phyloP scores from a whole-genome alignment of 352 stramenopile genomes.

The Albugo candida region DNA sequence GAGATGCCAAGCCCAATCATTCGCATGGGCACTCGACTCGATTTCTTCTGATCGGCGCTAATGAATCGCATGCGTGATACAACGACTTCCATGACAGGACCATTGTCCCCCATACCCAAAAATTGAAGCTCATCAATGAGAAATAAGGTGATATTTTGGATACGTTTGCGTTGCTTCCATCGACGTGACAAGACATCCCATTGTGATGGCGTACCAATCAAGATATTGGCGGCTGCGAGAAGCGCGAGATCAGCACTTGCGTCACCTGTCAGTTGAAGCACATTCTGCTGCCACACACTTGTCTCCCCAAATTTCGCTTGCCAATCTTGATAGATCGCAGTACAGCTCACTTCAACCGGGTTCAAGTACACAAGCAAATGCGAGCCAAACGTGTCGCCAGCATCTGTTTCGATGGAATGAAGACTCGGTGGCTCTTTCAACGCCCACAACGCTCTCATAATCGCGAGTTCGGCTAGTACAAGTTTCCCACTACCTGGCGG shows the following conservation, averaged over 20 bases:
- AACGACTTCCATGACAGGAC: slow-evolving; percentile 92
- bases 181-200: slow-evolving; percentile 93
- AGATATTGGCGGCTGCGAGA: slow-evolving; percentile 78
- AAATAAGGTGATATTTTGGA: slow-evolving; percentile 88
- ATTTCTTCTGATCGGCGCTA: slow-evolving; percentile 69
- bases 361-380: slow-evolving; percentile 88
- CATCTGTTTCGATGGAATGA: background rate
- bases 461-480: slow-evolving; percentile 87
- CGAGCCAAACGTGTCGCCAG: slow-evolving; percentile 36
- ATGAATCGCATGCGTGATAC: slow-evolving; percentile 97
- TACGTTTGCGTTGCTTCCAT: slow-evolving; percentile 93
- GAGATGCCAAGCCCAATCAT: slow-evolving; percentile 93
- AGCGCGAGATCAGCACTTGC: slow-evolving; percentile 82
- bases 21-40: slow-evolving; percentile 36
- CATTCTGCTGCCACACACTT: slow-evolving; percentile 62
- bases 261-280: slow-evolving; percentile 90
- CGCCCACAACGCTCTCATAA: slow-evolving; percentile 82
- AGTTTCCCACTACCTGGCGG: slow-evolving; percentile 90
- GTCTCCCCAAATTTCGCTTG: slow-evolving; percentile 60
- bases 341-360: slow-evolving; percentile 62
- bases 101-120: slow-evolving; percentile 75
- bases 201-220: slow-evolving; percentile 87
- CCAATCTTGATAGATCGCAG: slow-evolving; percentile 69
- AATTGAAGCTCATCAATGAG: slow-evolving; percentile 97
- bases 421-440: slow-evolving; percentile 24